These are phyloP conservation scores for Penicillium griseofulvum DNA, from an alignment of 2,329 filamentous ascomycete genomes.

Conservation along the genomic window DNA sequence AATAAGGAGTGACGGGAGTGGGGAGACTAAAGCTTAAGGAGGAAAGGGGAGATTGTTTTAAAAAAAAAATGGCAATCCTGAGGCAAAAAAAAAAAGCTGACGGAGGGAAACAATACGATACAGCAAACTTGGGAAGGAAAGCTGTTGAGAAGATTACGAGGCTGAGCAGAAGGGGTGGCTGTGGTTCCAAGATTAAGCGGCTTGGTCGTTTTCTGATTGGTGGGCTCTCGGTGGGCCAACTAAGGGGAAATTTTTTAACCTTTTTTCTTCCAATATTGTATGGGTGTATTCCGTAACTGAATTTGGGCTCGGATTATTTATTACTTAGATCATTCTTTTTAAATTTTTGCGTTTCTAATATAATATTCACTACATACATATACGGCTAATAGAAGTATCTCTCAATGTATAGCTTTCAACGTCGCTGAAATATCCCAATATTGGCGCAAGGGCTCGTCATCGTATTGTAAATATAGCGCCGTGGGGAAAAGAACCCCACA, in stretches of 20 bases:
- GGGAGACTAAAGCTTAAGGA: slow-evolving; percentile 18
- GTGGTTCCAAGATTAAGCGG: background rate
- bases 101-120: slow-evolving; percentile 10
- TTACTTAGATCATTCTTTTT: too few species aligned
- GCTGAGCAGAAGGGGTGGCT: slow-evolving; percentile 6
- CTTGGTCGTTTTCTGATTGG: background rate
- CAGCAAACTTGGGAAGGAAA: background rate
- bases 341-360: too few species aligned
- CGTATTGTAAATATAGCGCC: slow-evolving; percentile 1
- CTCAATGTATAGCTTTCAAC: background rate
- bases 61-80: slow-evolving; percentile 8
- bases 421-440: background rate
- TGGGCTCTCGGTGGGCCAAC: background rate
- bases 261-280: background rate
- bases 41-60: slow-evolving; percentile 15
- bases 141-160: slow-evolving; percentile 1
- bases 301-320: background rate
- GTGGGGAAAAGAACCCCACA: slow-evolving; percentile 6
- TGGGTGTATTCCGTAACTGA: background rate
- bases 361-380: too few species aligned
- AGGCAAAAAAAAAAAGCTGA: slow-evolving; percentile 29
- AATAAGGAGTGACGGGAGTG: slow-evolving; percentile 25
- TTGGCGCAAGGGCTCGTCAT: slow-evolving; percentile 8
- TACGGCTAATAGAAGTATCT: background rate
- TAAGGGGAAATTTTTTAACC: slow-evolving; percentile 1